phyloP scores from a whole-genome alignment of 345 rosid genomes.

The Schrenkiella parvula region DNA sequence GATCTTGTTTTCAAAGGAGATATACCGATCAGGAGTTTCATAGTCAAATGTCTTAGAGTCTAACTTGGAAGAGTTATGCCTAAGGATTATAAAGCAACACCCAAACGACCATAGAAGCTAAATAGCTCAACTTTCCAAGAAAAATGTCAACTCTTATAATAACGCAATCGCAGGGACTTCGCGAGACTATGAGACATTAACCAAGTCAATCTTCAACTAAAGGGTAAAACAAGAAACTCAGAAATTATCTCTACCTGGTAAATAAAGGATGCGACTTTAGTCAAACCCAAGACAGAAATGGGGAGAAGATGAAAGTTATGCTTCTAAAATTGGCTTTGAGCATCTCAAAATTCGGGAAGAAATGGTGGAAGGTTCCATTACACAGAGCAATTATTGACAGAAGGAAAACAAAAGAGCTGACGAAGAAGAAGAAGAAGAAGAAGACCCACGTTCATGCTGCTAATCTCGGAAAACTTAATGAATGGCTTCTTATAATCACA shows the following conservation, averaged over 20 bases:
- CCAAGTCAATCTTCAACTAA: not conserved
- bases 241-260: not conserved
- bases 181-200: not conserved
- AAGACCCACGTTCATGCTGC: conserved; percentile 29
- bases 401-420: not conserved
- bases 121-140: not conserved
- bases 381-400: not conserved
- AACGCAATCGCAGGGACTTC: not conserved
- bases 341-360: not conserved
- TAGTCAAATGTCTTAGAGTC: not conserved
- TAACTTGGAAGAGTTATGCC: not conserved
- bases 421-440: conserved; percentile 10
- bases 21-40: not conserved
- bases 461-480: conserved; percentile 26
- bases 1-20: not conserved
- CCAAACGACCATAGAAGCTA: not conserved
- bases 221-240: not conserved
- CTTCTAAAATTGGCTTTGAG: not conserved
- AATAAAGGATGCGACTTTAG: conserved; percentile 14
- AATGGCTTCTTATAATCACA: conserved; percentile 21
- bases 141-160: not conserved
- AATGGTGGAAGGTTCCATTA: conserved; percentile 17
- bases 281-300: conserved; percentile 14
- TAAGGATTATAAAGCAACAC: not conserved
- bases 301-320: not conserved